phyloP scores from a whole-genome alignment of 1,139 yeast species.

The Kluyveromyces sp. region DNA sequence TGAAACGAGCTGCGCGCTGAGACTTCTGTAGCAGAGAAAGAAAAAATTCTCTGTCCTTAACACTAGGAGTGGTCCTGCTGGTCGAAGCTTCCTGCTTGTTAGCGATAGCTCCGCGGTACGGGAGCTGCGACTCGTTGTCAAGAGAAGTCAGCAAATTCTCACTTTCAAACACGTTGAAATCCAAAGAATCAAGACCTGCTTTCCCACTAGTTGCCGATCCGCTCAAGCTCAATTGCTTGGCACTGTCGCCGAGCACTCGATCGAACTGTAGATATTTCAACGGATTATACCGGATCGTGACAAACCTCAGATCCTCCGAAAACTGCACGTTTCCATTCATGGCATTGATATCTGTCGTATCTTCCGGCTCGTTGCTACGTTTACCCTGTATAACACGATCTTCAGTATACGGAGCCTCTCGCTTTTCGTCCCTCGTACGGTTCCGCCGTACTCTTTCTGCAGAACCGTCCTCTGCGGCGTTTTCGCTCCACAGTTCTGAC shows the following conservation, averaged over 20 bases:
- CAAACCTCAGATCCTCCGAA: conserved; percentile 8
- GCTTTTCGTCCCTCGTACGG: conserved; percentile 2
- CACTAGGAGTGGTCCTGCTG: conserved; percentile 19
- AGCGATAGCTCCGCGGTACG: conserved; percentile 25
- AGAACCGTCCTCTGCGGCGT: background rate
- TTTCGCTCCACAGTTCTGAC: background rate
- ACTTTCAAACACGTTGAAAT: conserved; percentile 19
- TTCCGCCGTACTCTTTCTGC: background rate
- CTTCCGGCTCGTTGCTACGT: background rate
- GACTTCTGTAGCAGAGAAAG: conserved; percentile 17
- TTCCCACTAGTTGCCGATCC: no score
- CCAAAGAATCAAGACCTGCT: no score
- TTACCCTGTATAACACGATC: background rate
- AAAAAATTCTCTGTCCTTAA: conserved; percentile 24
- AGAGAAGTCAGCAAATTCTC: conserved; percentile 18
- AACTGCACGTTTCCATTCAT: conserved; percentile 20
- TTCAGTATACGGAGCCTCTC: no score
- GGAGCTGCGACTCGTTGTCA: conserved; percentile 20
- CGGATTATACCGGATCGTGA: conserved; percentile 26
- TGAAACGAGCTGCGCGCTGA: conserved; percentile 19
- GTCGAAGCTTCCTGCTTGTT: conserved; percentile 23
- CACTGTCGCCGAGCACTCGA: background rate
- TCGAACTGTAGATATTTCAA: conserved; percentile 21
- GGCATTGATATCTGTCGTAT: conserved; percentile 10
- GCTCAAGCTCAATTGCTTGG: no score